Base-by-base conservation (phyloP, 164 flowering plant genomes). In the Vitis vinifera region DNA sequence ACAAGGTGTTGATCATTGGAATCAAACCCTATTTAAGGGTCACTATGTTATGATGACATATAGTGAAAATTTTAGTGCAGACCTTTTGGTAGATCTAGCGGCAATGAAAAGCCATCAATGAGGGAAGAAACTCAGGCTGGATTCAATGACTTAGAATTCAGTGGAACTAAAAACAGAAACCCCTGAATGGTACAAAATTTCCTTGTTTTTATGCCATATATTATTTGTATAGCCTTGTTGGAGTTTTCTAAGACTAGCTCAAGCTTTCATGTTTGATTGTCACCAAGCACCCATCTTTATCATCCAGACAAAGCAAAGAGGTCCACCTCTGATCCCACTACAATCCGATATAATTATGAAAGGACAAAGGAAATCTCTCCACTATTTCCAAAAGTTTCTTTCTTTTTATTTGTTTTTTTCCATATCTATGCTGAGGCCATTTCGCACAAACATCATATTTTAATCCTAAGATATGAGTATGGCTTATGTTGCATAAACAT, bases 321-420 rank as follows among this genome's bases (percentile, higher is more conserved):
- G 76, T 72, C 69, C 79, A 76, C 62, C 69, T 68, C 29, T 15
- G 66, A 72, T 72, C 30, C 76, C 79, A 76, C 76, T 68, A 31
- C 1, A 44, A 55, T 55, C 58, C 13, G 1, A 16, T 55, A 2
- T 9, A 17, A 57, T 57, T 17, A 57, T 16, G 59, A 57, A 57
- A 37, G 44, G 6, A 37, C 44, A 0, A 37, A 37, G 44, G 44
- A 37, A 37, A 37, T 37, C 44, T 37, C 44, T 6, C 44, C 44
- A 37, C 44, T 37, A 3, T 37, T 37, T 37, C 44, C 44, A 6
- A 37, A 37, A 37, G 44, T 0, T 37, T 37, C 44, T 37, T 4
- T 37, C 44, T 37, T 37, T 37, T 37, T 37, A 37, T 37, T 37
- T 37, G 0, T 37, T 37, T 37, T 37, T 37, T 37, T 37, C 44